phyloP scores from a whole-genome alignment of 1,284 basidiomycete genomes.

The Leccinum ponderosum region DNA sequence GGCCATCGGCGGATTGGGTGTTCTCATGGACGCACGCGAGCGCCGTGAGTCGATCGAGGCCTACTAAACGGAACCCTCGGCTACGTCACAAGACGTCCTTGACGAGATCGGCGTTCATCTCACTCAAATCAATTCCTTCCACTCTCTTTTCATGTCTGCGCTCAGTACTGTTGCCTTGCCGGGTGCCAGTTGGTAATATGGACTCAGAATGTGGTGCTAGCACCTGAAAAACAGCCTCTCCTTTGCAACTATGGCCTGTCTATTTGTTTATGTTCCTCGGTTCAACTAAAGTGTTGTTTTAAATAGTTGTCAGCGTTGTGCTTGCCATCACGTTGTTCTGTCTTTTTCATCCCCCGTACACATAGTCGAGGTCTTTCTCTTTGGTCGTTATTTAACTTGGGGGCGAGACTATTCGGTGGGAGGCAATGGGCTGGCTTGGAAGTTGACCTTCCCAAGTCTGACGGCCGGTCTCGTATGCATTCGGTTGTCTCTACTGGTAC shows the following conservation, averaged over 20 bases:
- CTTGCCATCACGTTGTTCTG: slow-evolving; percentile 31
- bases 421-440: slow-evolving; percentile 25
- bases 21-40: slow-evolving; percentile 74
- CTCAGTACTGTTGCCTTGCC: slow-evolving; percentile 9
- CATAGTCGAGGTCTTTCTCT: slow-evolving; percentile 12
- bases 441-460: slow-evolving; percentile 38
- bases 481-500: background rate
- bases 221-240: slow-evolving; percentile 27
- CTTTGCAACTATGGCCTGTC: slow-evolving; percentile 30
- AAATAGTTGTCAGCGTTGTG: slow-evolving; percentile 28
- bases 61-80: slow-evolving; percentile 43
- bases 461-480: slow-evolving; percentile 11
- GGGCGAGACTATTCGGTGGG: slow-evolving; percentile 7
- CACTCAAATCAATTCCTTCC: slow-evolving; percentile 17
- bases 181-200: slow-evolving; percentile 19
- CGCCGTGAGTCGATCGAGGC: slow-evolving; percentile 60
- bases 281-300: slow-evolving; percentile 29
- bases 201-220: slow-evolving; percentile 30
- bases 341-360: slow-evolving; percentile 15
- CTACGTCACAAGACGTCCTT: slow-evolving; percentile 6
- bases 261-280: slow-evolving; percentile 25
- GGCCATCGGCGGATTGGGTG: slow-evolving; percentile 76
- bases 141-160: slow-evolving; percentile 21
- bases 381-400: slow-evolving; percentile 22
- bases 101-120: slow-evolving; percentile 6